Percentiles rank a stretch among this genome's conserved stretches.
phyloP scores from a whole-genome alignment of 805 yeast genomes.

The Candida quercuum region DNA sequence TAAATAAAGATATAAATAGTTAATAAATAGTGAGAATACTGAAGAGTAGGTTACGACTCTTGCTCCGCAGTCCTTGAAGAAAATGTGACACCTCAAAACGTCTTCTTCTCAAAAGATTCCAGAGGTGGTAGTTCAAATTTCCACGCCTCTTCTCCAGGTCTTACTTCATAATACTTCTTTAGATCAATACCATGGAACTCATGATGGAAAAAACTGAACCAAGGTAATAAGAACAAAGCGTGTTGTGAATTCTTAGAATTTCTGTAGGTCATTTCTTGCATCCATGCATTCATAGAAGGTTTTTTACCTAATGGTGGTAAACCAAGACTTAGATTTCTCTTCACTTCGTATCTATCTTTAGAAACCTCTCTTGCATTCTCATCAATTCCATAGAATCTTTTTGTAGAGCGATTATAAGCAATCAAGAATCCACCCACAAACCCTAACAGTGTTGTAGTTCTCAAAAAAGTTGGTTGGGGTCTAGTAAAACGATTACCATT shows the following conservation, averaged over 20 bases:
- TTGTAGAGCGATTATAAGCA: conserved; percentile 61
- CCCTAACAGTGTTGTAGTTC: conserved; percentile 62
- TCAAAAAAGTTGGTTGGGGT: conserved; percentile 49
- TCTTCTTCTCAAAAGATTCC: conserved; percentile 17
- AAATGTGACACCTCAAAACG: conserved; percentile 6
- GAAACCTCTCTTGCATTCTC: conserved; percentile 69
- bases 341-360: conserved; percentile 71
- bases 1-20: conserved; percentile 3
- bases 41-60: not conserved
- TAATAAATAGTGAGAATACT: not conserved
- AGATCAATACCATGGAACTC: conserved; percentile 78
- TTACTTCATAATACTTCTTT: conserved; percentile 35
- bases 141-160: conserved; percentile 23
- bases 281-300: conserved; percentile 59
- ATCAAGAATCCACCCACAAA: conserved; percentile 66
- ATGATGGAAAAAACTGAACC: conserved; percentile 79
- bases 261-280: conserved; percentile 71
- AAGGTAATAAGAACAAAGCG: conserved; percentile 58
- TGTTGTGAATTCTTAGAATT: conserved; percentile 70
- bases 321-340: conserved; percentile 58
- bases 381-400: conserved; percentile 71
- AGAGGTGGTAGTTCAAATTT: conserved; percentile 17
- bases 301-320: conserved; percentile 57
- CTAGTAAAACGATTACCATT: conserved; percentile 39
- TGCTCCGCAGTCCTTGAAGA: too few relatives aligned